These are phyloP conservation scores for Camelina sativa DNA, from an alignment of 345 rosid genomes.

Conservation along the genomic window DNA sequence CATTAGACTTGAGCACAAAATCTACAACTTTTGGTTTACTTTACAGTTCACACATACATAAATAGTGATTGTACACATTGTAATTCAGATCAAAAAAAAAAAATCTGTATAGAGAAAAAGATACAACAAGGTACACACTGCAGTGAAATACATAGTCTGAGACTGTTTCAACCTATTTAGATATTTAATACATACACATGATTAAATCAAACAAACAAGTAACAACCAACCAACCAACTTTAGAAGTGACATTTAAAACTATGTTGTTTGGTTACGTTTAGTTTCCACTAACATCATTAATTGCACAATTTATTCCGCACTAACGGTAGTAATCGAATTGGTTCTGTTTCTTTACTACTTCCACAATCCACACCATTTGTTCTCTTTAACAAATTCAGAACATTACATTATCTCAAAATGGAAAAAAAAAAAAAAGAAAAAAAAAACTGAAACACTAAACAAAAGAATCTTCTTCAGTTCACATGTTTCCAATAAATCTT, in stretches of 20 bases:
- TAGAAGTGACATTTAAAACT: neutral
- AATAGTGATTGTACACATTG: conserved; percentile 1
- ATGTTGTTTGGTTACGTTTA: neutral
- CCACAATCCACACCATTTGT: conserved; percentile 12
- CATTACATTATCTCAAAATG: neutral
- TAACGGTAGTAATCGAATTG: conserved; percentile 16
- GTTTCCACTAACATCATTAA: conserved; percentile 16
- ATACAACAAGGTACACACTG: neutral
- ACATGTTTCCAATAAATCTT: neutral
- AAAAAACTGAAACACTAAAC: neutral
- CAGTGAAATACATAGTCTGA: neutral
- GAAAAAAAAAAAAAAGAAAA: neutral
- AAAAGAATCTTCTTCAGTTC: conserved; percentile 1
- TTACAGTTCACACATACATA: neutral
- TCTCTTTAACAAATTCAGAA: conserved; percentile 15
- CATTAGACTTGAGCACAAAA: neutral
- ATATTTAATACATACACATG: conserved; percentile 6
- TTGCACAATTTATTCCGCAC: conserved; percentile 22
- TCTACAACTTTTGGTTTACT: neutral
- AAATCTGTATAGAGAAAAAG: conserved; percentile 3
- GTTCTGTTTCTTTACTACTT: conserved; percentile 17
- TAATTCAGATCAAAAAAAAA: neutral
- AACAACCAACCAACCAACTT: neutral
- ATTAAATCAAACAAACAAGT: neutral
- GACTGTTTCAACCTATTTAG: conserved; percentile 11